These are phyloP conservation scores for Nemania sp. DNA, from an alignment of 2,329 filamentous ascomycete genomes.

Conservation along the genomic window DNA sequence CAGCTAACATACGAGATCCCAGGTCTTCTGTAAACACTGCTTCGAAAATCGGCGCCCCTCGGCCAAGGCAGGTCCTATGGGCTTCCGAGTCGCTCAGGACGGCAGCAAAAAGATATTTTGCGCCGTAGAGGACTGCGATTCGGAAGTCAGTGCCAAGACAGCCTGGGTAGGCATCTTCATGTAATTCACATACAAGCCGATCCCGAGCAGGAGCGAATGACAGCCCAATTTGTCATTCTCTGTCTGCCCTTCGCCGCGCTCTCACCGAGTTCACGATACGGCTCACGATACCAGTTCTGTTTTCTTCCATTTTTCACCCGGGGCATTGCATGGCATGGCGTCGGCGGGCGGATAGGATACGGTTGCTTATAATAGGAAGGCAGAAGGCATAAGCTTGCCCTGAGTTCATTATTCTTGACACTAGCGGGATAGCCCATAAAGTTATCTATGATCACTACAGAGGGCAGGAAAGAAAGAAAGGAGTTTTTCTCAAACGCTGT, in stretches of 20 bases:
- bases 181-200: conserved; percentile 4
- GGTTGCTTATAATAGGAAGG: neutral
- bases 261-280: neutral
- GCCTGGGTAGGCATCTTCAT: conserved; percentile 58
- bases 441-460: too few relatives aligned
- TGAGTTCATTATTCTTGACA: too few relatives aligned
- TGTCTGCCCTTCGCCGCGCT: neutral
- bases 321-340: conserved; percentile 27
- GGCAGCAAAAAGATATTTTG: conserved; percentile 50
- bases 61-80: conserved; percentile 40
- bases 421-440: too few relatives aligned
- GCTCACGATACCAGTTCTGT: neutral
- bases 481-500: too few relatives aligned
- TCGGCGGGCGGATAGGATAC: conserved; percentile 10
- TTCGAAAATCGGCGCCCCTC: conserved; percentile 58
- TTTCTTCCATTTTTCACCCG: neutral
- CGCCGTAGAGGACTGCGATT: conserved; percentile 59
- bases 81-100: conserved; percentile 43
- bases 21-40: conserved; percentile 67
- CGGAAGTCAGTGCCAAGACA: conserved; percentile 56
- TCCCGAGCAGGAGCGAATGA: neutral
- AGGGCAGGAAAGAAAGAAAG: too few relatives aligned
- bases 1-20: conserved; percentile 10
- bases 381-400: neutral
- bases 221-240: too few relatives aligned